A percentile compares a stretch with the other conserved stretches of the same genome.
Conservation (phyloP, 371 early-diverging fungal genomes). For the Furculomyces boomerangus region DNA sequence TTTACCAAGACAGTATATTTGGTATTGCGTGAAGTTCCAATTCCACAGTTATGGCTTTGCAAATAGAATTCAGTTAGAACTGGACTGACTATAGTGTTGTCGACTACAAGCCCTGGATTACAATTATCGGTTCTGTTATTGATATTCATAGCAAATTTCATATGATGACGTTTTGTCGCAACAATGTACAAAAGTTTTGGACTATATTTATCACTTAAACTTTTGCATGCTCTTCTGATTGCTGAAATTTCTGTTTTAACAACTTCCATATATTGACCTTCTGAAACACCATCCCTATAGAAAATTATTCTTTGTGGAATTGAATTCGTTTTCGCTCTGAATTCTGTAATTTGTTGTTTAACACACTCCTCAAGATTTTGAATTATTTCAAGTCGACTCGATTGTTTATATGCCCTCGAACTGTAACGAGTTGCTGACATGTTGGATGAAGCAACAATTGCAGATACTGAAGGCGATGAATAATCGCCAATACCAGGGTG, state of each 20-base stretch:
- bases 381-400: slow-evolving; percentile 73
- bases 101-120: slow-evolving; percentile 82
- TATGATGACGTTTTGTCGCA: slow-evolving; percentile 93
- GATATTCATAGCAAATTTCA: slow-evolving; percentile 55
- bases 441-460: slow-evolving; percentile 80
- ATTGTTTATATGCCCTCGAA: slow-evolving; percentile 64
- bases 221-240: slow-evolving; percentile 52
- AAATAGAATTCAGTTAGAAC: slow-evolving; percentile 81
- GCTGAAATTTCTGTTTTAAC: slow-evolving; percentile 58
- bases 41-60: slow-evolving; percentile 71
- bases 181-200: slow-evolving; percentile 83
- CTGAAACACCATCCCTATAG: slow-evolving; percentile 88
- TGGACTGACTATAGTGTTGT: slow-evolving; percentile 68
- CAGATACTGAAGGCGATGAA: slow-evolving; percentile 71
- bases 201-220: slow-evolving; percentile 42
- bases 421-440: slow-evolving; percentile 69
- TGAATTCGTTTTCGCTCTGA: slow-evolving; percentile 45
- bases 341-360: slow-evolving; percentile 62
- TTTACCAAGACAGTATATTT: slow-evolving; percentile 77
- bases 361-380: slow-evolving; percentile 53
- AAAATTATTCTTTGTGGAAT: slow-evolving; percentile 81
- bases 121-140: slow-evolving; percentile 52
- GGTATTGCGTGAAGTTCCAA: slow-evolving; percentile 84
- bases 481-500: slow-evolving; percentile 65
- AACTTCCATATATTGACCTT: slow-evolving; percentile 74